These are phyloP conservation scores for Psophocarpus tetragonolobus DNA, from an alignment of 306 rosid genomes.

Conservation along the genomic window DNA sequence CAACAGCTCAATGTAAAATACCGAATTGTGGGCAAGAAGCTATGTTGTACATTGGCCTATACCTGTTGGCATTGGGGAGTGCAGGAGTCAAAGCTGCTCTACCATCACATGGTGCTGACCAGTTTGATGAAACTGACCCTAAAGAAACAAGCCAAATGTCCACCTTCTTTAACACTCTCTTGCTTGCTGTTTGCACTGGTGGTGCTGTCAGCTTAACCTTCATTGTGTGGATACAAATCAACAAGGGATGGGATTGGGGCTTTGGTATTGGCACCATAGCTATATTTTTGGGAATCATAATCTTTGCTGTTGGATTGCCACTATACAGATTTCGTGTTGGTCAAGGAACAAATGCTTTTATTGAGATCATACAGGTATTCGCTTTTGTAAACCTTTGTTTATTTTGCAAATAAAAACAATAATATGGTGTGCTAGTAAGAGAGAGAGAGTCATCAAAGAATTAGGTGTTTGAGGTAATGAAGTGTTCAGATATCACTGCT, in stretches of 20 bases:
- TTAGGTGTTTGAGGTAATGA: too few species aligned
- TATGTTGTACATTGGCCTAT: slow-evolving; percentile 64
- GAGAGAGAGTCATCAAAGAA: too few species aligned
- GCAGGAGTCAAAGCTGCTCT: slow-evolving; percentile 79
- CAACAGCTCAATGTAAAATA: slow-evolving; percentile 45
- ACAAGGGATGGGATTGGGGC: slow-evolving; percentile 93
- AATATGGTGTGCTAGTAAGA: not conserved
- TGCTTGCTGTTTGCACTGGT: slow-evolving; percentile 69
- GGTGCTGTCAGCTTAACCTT: slow-evolving; percentile 71
- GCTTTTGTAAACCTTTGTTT: not conserved
- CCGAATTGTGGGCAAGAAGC: slow-evolving; percentile 49
- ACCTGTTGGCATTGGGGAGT: slow-evolving; percentile 58
- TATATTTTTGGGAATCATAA: slow-evolving; percentile 44
- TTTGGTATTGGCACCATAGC: slow-evolving; percentile 66
- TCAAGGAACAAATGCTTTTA: slow-evolving; percentile 56
- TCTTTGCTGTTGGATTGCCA: slow-evolving; percentile 71
- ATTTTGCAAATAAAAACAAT: not conserved
- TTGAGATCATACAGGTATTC: slow-evolving; percentile 68
- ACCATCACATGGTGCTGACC: slow-evolving; percentile 94
- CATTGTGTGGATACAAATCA: slow-evolving; percentile 72
- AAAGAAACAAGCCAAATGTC: slow-evolving; percentile 74
- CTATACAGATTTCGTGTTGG: slow-evolving; percentile 61
- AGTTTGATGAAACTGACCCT: slow-evolving; percentile 77
- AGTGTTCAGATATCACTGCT: too few species aligned
- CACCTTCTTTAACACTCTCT: slow-evolving; percentile 67